Evolutionary conservation across 352 stramenopile species (phyloP), one percentile per base, ranked within the genome.

Genomic region (Halophytophthora polymorphica): DNA sequence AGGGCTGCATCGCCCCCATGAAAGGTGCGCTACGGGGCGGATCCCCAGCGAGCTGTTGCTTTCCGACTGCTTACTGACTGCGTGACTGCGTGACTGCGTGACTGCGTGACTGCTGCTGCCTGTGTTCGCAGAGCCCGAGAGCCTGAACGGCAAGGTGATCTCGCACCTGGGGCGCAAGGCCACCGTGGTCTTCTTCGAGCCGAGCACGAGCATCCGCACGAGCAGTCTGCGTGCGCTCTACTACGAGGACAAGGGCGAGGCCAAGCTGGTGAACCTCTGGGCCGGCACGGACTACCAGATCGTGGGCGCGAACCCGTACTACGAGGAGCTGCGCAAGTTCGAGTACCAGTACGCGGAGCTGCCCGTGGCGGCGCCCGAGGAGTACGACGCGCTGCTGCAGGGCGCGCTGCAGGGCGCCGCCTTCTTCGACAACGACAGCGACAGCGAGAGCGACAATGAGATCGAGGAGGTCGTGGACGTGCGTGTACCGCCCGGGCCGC

Each of bases 221-320:
- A 81, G 78, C 56, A 88, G 77, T 43, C 57, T 89, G 46, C 78
- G 82, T 21, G 82, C 78, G n/a, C 56, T 92, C 42, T 83, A 89
- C 56, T 92, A 92, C 49, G 76, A 88, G 50, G 78, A 88, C 63
- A 83, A 71, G 25, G 74, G 71, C 43, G 78, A 92, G 25, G 75
- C 73, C 44, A 87, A 81, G 55, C 64, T 92, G 7, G 82, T 92
- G 56, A 88, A 89, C 50, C 73, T 92, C 8, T 92, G 82, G 82
- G 79, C 78, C 3, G 82, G 82, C 14, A 88, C 76, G 10, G 82
- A 92, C 59, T 92, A 92, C 66, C 84, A 88, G 46, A 92, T 92
- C 61, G 45, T 89, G 23, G 82, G 80, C 44, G 58, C 58, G 33
- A 89, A 92, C 35, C 73, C 75, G 50, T 83, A 89, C 51, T 85